These are phyloP conservation scores for Suillus bovinus DNA, from an alignment of 768 basidiomycete genomes.

Conservation along the genomic window DNA sequence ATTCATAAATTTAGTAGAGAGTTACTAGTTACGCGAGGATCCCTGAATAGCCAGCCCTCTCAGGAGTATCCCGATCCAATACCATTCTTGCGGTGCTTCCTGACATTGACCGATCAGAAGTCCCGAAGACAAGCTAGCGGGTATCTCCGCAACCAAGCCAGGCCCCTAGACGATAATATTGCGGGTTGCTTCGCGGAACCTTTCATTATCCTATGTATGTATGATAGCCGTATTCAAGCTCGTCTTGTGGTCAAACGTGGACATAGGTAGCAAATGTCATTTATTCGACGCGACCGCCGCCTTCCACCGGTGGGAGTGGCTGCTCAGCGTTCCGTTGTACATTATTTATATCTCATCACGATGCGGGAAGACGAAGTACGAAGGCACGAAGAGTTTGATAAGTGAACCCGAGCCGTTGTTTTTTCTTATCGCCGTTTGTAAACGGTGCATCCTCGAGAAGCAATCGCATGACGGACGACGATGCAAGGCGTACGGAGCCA, in stretches of 20 bases:
- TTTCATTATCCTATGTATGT: background rate
- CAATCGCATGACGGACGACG: too few species aligned
- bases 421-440: too few species aligned
- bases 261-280: background rate
- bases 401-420: too few species aligned
- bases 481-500: too few species aligned
- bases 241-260: too few species aligned
- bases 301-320: background rate
- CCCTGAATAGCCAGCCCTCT: background rate
- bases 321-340: too few species aligned
- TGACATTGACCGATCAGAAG: background rate
- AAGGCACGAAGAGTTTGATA: too few species aligned
- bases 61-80: background rate
- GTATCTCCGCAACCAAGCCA: background rate
- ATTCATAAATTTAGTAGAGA: background rate
- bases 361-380: too few species aligned
- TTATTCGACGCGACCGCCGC: too few species aligned
- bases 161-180: too few species aligned
- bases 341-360: background rate
- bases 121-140: background rate
- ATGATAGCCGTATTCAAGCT: background rate
- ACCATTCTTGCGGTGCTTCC: conserved; percentile 1
- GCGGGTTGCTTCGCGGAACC: background rate
- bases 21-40: background rate
- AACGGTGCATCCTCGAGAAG: too few species aligned